Evolutionary conservation across 2,329 filamentous ascomycete genomes (phyloP).

Genomic region (Neodidymelliopsis sp.): DNA sequence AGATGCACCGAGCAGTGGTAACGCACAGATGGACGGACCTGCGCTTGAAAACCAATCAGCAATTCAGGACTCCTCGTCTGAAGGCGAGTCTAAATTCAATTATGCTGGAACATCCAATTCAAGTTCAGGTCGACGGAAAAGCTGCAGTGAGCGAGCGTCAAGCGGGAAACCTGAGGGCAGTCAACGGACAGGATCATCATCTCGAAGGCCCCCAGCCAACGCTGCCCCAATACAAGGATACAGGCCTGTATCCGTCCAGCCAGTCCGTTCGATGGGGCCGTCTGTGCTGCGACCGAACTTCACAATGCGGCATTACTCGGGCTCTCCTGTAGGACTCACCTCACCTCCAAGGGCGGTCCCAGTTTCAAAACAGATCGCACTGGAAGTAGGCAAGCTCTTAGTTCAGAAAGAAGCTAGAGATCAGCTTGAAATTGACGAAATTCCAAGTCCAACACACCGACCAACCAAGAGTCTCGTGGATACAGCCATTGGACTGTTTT

Average conservation of each 20-base stretch:
- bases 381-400: neutral
- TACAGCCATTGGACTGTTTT: neutral
- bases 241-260: neutral
- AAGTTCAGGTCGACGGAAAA: neutral
- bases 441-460: neutral
- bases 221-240: neutral
- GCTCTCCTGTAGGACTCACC: neutral
- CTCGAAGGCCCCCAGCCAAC: neutral
- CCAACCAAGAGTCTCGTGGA: neutral
- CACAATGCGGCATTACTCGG: neutral
- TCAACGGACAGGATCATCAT: neutral
- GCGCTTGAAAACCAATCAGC: neutral
- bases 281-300: neutral
- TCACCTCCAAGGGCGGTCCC: neutral
- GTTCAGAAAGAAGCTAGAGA: neutral
- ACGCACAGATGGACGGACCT: neutral
- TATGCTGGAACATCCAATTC: neutral
- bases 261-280: neutral
- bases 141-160: neutral
- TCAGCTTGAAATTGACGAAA: neutral
- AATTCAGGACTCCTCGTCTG: neutral
- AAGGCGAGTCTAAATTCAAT: neutral
- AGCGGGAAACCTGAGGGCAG: neutral
- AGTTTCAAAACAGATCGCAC: neutral
- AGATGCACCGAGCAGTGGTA: neutral